phyloP scores from a whole-genome alignment of 495 filamentous ascomycete genomes.

The Talaromyces proteolyticus region DNA sequence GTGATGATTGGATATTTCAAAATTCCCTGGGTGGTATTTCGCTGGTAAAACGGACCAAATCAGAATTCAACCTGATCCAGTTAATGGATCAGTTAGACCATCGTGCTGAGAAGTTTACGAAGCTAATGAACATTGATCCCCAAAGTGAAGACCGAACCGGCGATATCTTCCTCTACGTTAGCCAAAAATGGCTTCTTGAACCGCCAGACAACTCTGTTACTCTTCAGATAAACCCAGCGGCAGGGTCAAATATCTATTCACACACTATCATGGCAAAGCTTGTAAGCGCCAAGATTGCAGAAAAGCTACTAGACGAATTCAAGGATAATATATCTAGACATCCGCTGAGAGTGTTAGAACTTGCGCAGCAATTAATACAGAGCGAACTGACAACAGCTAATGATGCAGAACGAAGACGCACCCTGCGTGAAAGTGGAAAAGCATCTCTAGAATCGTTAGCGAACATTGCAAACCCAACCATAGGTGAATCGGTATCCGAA shows the following conservation, averaged over 20 bases:
- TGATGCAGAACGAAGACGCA: slow-evolving; percentile 1
- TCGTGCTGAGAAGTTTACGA: slow-evolving; percentile 45
- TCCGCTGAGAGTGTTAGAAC: slow-evolving; percentile 55
- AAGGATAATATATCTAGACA: slow-evolving; percentile 62
- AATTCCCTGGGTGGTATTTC: slow-evolving; percentile 26
- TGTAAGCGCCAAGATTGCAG: slow-evolving; percentile 55
- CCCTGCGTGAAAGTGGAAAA: slow-evolving; percentile 9
- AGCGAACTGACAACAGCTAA: slow-evolving; percentile 19
- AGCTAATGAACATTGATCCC: slow-evolving; percentile 45
- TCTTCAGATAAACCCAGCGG: slow-evolving; percentile 36
- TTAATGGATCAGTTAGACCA: slow-evolving; percentile 31
- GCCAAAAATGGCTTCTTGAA: slow-evolving; percentile 53
- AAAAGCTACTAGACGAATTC: slow-evolving; percentile 60
- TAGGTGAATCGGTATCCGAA: slow-evolving; percentile 9
- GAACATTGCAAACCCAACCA: slow-evolving; percentile 21
- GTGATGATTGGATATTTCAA: slow-evolving; percentile 39
- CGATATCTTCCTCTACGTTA: slow-evolving; percentile 57
- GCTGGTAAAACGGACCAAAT: slow-evolving; percentile 19
- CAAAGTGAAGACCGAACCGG: slow-evolving; percentile 52
- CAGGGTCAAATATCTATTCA: slow-evolving; percentile 10
- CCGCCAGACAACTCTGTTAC: slow-evolving; percentile 19
- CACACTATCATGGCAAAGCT: slow-evolving; percentile 42
- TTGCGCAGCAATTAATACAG: slow-evolving; percentile 54
- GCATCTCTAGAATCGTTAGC: slow-evolving; percentile 33
- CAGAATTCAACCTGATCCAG: slow-evolving; percentile 26